Evolutionary conservation across 2,329 filamentous ascomycete species (phyloP).

Genomic region (Lecanicillium sp.): DNA sequence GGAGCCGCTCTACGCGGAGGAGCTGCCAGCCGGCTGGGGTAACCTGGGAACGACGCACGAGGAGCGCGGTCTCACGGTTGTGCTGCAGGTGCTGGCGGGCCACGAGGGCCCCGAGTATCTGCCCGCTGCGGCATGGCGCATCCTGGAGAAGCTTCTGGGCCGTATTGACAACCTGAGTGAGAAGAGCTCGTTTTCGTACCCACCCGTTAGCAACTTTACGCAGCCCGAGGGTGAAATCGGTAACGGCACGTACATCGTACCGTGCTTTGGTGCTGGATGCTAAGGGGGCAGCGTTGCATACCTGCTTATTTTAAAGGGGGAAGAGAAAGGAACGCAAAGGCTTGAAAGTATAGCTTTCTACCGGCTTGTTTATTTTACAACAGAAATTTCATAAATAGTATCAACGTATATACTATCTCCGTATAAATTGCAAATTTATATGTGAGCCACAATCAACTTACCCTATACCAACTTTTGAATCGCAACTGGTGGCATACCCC

Average conservation of each 20-base stretch:
- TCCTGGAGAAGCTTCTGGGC: conserved; percentile 69
- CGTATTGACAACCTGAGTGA: conserved; percentile 50
- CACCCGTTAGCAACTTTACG: conserved; percentile 11
- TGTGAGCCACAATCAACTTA: background rate
- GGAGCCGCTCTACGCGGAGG: conserved; percentile 27
- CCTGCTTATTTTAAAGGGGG: background rate
- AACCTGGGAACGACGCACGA: conserved; percentile 63
- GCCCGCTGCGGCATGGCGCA: conserved; percentile 60
- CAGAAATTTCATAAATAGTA: background rate
- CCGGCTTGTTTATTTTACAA: too few relatives aligned
- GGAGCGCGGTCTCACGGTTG: conserved; percentile 69
- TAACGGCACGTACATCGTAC: conserved; percentile 15
- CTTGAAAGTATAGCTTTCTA: background rate
- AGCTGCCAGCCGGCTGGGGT: conserved; percentile 52
- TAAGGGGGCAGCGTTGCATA: background rate
- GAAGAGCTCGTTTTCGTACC: conserved; percentile 29
- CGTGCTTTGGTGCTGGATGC: conserved; percentile 23
- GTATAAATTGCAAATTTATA: background rate
- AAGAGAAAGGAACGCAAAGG: background rate
- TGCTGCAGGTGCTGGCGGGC: conserved; percentile 54
- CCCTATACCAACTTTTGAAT: background rate
- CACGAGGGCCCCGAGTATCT: conserved; percentile 65
- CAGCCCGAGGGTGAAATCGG: conserved; percentile 14
- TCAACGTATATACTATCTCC: background rate
- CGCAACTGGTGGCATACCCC: background rate